phyloP scores from a whole-genome alignment of 805 yeast species.

The Groenewaldozyma tartarivorans region DNA sequence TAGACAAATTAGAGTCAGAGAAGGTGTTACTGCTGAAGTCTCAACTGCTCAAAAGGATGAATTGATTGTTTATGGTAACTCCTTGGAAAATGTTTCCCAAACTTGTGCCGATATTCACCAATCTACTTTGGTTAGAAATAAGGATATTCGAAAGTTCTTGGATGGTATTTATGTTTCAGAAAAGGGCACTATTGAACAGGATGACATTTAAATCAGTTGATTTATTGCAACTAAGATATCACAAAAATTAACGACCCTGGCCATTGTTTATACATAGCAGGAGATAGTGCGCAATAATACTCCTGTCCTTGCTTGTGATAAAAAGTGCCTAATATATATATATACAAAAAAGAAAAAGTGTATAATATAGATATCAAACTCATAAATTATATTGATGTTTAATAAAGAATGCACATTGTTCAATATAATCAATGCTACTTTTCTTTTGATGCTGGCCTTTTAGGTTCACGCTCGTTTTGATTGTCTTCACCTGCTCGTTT shows the following conservation, averaged over 20 bases:
- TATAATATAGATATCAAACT: too few species aligned
- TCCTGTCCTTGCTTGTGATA: too few species aligned
- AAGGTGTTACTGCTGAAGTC: constrained; percentile 80
- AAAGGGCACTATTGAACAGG: constrained; percentile 80
- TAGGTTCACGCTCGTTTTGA: neutral
- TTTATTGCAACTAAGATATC: too few species aligned
- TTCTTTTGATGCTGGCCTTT: neutral
- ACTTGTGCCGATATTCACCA: constrained; percentile 98
- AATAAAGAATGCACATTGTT: too few species aligned
- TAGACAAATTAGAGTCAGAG: constrained; percentile 75
- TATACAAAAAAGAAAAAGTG: too few species aligned
- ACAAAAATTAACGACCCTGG: too few species aligned
- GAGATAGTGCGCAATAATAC: too few species aligned
- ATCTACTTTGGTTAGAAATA: constrained; percentile 97
- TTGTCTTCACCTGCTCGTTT: neutral
- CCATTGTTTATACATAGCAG: too few species aligned
- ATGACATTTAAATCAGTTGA: too few species aligned
- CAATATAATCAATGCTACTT: too few species aligned
- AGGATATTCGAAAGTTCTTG: constrained; percentile 99
- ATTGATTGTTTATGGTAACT: constrained; percentile 86
- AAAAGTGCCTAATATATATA: too few species aligned
- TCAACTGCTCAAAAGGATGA: constrained; percentile 90
- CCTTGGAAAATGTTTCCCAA: constrained; percentile 95
- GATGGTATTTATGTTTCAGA: constrained; percentile 99
- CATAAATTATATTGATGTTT: too few species aligned